Conservation (phyloP, 306 rosid species). For the Trifolium fragiferum region DNA sequence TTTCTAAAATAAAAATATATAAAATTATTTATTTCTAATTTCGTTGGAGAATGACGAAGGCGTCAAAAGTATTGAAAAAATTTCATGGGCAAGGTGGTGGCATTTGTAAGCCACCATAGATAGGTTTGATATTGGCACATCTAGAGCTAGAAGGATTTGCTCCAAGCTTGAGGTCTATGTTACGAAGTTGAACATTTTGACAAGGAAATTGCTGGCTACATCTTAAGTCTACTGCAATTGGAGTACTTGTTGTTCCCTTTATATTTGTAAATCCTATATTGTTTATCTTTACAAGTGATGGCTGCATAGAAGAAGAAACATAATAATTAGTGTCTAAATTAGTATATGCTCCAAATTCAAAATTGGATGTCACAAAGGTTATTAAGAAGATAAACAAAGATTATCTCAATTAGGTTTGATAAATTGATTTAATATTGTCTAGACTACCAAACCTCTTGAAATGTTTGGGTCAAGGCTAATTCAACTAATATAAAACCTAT, state of each 20-base stretch:
- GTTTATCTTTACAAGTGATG: conserved; percentile 61
- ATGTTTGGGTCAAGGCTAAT: no score
- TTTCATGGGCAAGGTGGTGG: conserved; percentile 48
- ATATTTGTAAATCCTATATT: conserved; percentile 50
- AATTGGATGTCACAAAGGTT: not conserved
- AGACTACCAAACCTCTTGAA: no score
- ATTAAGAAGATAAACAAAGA: not conserved
- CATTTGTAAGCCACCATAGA: conserved; percentile 46
- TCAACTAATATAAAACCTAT: no score
- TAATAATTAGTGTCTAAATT: conserved; percentile 7
- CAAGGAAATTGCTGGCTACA: conserved; percentile 72
- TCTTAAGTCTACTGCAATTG: conserved; percentile 55
- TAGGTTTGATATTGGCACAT: conserved; percentile 55
- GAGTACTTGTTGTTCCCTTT: conserved; percentile 56
- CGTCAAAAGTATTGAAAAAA: not conserved
- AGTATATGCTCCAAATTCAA: conserved; percentile 21
- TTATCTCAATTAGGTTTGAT: not conserved
- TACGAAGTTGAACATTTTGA: conserved; percentile 44
- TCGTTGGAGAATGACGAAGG: not conserved
- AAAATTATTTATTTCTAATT: not conserved
- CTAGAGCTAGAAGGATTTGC: conserved; percentile 21
- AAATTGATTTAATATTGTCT: not conserved
- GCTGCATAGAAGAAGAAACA: conserved; percentile 47
- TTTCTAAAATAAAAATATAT: no score
- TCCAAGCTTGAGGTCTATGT: conserved; percentile 55